phyloP scores from a whole-genome alignment of 176 grass and related monocot genomes.

The Neostapfia colusana region DNA sequence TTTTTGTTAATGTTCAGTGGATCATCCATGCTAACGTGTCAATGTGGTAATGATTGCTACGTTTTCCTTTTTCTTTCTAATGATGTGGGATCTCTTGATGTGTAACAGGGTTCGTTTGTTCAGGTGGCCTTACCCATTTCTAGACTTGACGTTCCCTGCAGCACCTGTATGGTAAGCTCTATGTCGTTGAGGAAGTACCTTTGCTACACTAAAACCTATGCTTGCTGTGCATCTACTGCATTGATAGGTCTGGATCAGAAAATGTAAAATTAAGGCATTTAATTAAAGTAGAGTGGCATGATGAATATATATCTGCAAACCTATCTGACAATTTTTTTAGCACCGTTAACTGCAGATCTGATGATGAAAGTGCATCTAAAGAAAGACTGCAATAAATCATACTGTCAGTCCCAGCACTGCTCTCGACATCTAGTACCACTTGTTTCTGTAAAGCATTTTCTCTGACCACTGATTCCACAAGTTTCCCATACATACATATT shows the following conservation, averaged over 20 bases:
- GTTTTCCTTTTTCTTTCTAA: constrained; percentile 16
- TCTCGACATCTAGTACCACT: not conserved
- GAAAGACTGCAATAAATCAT: not conserved
- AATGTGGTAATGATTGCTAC: constrained; percentile 48
- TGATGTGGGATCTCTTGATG: not conserved
- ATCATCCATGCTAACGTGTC: constrained; percentile 60
- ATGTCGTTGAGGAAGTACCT: constrained; percentile 1
- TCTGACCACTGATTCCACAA: not conserved
- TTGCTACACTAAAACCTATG: not conserved
- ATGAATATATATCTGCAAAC: not conserved
- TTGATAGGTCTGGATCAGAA: not conserved
- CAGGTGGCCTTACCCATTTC: constrained; percentile 99
- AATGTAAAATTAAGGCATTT: not conserved
- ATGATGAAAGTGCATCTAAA: not conserved
- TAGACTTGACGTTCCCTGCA: constrained; percentile 60
- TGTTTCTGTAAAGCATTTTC: not conserved
- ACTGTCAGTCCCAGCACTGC: not conserved
- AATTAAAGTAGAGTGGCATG: not conserved
- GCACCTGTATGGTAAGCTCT: constrained; percentile 72
- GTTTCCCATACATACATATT: not conserved
- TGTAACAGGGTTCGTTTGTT: constrained; percentile 8
- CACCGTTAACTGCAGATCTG: not conserved
- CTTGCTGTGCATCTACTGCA: not conserved
- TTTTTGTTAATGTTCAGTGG: constrained; percentile 78
- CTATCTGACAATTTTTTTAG: not conserved